Evolutionary conservation across 177 flowering plant genomes (phyloP), one percentile per base, ranked within the genome.

Genomic region (Vitis hybrid): DNA sequence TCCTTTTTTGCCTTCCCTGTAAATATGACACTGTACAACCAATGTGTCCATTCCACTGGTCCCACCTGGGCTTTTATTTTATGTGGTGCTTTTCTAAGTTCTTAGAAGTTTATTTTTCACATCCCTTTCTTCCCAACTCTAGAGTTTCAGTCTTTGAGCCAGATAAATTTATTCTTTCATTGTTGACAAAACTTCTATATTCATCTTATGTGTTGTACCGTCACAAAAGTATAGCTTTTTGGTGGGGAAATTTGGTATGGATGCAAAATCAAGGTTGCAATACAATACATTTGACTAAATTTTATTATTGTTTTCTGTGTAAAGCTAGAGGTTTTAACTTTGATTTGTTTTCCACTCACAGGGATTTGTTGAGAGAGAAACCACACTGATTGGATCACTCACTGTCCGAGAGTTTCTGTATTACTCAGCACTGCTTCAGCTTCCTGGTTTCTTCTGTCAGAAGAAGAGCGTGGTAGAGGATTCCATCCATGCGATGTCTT

Each of bases 331-430:
- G 26, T 57, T 55, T 54, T 69, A 17, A 15, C 61, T 52, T 54
- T 32, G 15, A 2, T 45, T 60, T 50, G 17, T 40, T 56, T 62
- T 52, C 23, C 18, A 57, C 66, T 69, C 74, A 56, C 80, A 95
- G 99, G 99, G 99, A 68, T 95, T 75, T 85, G 97, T 91, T 57
- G 97, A 89, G 69, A 88, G 95, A 78, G 89, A 93, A 75, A 83
- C 88, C 30, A 80, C 86, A n/a, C 80, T 95, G 59, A 92, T 95
- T 72, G 99, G 91, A 49, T 91, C 98, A 62, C 93, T 95, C 60
- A 93, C 99, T 45, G 98, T 95, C 63, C 90, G 97, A 15, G 99
- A 95, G 78, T 93, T 85, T 82, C 83, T 95, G 59, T 90, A 87
- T 80, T 95, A 95, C 78, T 89, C 98, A 40, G 98, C 94, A 49